Evolutionary conservation across 345 rosid genomes (phyloP).

Genomic region (Eucalyptus guilfoylei): DNA sequence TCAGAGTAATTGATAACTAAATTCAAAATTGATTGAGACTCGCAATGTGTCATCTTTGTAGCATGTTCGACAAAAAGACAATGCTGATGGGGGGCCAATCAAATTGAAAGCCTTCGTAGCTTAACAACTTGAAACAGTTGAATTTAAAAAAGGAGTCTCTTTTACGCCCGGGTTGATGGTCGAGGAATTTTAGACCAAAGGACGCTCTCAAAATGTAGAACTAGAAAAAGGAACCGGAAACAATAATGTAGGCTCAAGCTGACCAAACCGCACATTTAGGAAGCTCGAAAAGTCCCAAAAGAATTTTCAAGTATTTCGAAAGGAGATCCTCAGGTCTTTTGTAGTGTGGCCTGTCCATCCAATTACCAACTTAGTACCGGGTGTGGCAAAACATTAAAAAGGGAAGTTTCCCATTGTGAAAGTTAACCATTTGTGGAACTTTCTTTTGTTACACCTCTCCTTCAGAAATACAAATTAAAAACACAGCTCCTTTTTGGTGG

Average conservation of each 20-base stretch:
- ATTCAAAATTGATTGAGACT: neutral
- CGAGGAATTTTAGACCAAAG: neutral
- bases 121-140: neutral
- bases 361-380: neutral
- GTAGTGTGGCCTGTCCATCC: too few relatives aligned
- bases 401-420: neutral
- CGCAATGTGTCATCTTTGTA: rapidly evolving
- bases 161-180: neutral
- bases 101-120: neutral
- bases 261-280: neutral
- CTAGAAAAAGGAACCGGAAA: neutral
- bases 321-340: neutral
- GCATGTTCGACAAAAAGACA: neutral
- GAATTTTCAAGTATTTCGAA: neutral
- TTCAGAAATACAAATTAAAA: neutral
- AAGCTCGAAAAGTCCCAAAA: neutral
- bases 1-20: neutral
- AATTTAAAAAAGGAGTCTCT: neutral
- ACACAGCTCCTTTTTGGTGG: neutral
- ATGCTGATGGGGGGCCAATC: neutral
- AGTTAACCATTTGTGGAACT: neutral
- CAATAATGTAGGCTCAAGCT: neutral
- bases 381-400: neutral
- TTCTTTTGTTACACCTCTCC: neutral
- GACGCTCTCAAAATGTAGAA: neutral